Evolutionary conservation across 768 basidiomycete genomes (phyloP).

Genomic region (Suillus tomentosus): DNA sequence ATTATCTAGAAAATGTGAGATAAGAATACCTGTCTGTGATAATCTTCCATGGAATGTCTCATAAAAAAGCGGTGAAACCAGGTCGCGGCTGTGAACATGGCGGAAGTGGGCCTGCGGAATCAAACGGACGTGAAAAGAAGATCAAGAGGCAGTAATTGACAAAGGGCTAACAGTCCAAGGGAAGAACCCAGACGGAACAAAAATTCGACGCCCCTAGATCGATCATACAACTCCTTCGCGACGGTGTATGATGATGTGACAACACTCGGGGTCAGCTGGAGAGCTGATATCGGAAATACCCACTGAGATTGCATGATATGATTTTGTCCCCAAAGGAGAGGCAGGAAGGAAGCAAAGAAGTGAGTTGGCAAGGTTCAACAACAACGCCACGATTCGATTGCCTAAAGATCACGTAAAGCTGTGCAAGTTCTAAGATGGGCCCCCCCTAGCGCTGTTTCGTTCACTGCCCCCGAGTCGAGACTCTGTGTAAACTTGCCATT

Average conservation of each 20-base stretch:
- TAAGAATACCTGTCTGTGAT: constrained; percentile 65
- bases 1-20: constrained; percentile 14
- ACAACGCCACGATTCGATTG: constrained; percentile 5
- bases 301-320: constrained; percentile 52
- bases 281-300: constrained; percentile 65
- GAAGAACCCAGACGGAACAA: constrained; percentile 81
- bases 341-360: constrained; percentile 3
- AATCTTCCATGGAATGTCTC: constrained; percentile 82
- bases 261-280: constrained; percentile 59
- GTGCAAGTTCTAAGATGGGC: constrained; percentile 8
- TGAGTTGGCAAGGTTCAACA: no score
- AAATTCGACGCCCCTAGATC: constrained; percentile 83
- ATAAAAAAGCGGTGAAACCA: constrained; percentile 94
- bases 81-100: constrained; percentile 83
- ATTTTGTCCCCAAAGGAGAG: constrained; percentile 14
- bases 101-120: constrained; percentile 66
- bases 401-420: constrained; percentile 14
- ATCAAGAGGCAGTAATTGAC: constrained; percentile 11
- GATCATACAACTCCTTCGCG: constrained; percentile 73
- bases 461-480: not conserved
- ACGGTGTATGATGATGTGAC: constrained; percentile 47
- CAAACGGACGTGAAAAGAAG: constrained; percentile 19
- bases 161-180: constrained; percentile 64
- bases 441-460: not conserved
- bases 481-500: not conserved